Conservation (phyloP, 192 early-diverging fungal species). For the Rhizophagus prolifer region DNA sequence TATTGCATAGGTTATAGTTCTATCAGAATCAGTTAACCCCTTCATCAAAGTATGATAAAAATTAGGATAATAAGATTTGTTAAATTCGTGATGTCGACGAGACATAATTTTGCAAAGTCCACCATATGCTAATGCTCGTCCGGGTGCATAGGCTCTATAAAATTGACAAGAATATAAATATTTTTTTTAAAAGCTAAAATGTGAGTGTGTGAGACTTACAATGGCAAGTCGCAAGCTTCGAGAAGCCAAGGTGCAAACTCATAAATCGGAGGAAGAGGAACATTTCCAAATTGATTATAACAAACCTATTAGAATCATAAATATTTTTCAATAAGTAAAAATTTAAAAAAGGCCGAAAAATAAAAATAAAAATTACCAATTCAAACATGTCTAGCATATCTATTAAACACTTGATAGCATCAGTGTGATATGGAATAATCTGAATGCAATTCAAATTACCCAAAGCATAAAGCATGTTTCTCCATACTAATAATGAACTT, state of each 20-base stretch:
- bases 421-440: constrained; percentile 64
- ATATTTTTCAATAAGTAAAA: not conserved
- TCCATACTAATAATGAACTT: constrained; percentile 61
- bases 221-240: constrained; percentile 60
- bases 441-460: constrained; percentile 73
- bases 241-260: constrained; percentile 80
- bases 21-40: constrained; percentile 60
- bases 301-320: constrained; percentile 44
- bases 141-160: constrained; percentile 61
- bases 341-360: constrained; percentile 13
- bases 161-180: not conserved
- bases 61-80: constrained; percentile 55
- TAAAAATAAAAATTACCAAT: constrained; percentile 38
- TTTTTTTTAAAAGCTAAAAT: not conserved
- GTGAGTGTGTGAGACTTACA: constrained; percentile 38
- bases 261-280: constrained; percentile 66
- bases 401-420: constrained; percentile 64
- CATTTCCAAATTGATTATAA: constrained; percentile 51
- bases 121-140: constrained; percentile 65
- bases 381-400: constrained; percentile 66
- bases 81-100: constrained; percentile 57
- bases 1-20: constrained; percentile 61
- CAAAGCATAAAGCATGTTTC: constrained; percentile 73
- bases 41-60: constrained; percentile 58
- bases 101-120: constrained; percentile 77